A percentile compares a stretch with the other conserved stretches of the same genome.
phyloP scores from a whole-genome alignment of 2,329 filamentous ascomycete genomes.

The Claviceps paspali region DNA sequence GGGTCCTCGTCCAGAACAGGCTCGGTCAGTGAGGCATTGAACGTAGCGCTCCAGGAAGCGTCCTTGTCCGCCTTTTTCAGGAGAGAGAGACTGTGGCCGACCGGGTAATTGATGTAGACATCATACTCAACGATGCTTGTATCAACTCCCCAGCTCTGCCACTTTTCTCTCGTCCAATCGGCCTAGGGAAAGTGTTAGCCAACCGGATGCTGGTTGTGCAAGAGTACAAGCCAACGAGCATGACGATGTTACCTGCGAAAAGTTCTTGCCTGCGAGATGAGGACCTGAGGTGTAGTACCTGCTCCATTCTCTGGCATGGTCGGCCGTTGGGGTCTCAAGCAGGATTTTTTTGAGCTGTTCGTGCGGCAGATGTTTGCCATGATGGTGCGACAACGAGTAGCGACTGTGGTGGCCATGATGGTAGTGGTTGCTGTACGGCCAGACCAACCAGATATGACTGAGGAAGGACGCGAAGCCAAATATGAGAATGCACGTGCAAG shows the following conservation, averaged over 20 bases:
- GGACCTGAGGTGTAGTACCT: constrained; percentile 62
- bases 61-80: constrained; percentile 29
- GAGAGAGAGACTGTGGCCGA: constrained; percentile 53
- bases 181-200: constrained; percentile 28
- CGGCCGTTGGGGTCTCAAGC: constrained; percentile 40
- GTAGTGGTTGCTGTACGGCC: constrained; percentile 20
- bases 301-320: constrained; percentile 54
- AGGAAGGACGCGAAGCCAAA: constrained; percentile 34
- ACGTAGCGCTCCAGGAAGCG: constrained; percentile 45
- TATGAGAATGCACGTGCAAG: constrained; percentile 37
- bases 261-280: constrained; percentile 64
- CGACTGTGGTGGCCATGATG: constrained; percentile 18
- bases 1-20: constrained; percentile 72
- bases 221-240: background rate
- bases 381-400: constrained; percentile 13
- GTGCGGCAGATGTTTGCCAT: constrained; percentile 19
- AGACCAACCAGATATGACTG: constrained; percentile 28
- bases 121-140: constrained; percentile 55
- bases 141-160: constrained; percentile 56
- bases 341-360: constrained; percentile 41
- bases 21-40: constrained; percentile 68
- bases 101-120: constrained; percentile 63
- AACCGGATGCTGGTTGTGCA: background rate
- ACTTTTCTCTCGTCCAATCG: constrained; percentile 58
- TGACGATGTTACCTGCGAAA: constrained; percentile 39